These are phyloP conservation scores for Globisporangium canariense DNA, from an alignment of 352 stramenopile species.

Conservation along the genomic window DNA sequence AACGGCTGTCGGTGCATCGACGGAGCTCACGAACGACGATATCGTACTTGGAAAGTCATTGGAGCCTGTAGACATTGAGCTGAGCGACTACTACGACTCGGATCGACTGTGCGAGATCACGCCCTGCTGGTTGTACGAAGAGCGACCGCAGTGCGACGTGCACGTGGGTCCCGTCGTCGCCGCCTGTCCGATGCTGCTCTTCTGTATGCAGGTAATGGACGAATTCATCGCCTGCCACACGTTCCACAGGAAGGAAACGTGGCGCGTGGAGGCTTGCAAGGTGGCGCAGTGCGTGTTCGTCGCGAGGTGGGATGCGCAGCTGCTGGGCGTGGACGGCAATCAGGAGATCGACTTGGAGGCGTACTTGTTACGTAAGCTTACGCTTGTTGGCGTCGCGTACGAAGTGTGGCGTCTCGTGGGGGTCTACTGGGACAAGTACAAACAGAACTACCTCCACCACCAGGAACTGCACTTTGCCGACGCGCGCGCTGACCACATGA, in stretches of 20 bases:
- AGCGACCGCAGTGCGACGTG: slow-evolving; percentile 37
- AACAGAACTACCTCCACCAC: slow-evolving; percentile 62
- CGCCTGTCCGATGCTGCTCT: slow-evolving; percentile 60
- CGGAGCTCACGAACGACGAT: slow-evolving; percentile 28
- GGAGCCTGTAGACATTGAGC: slow-evolving; percentile 17
- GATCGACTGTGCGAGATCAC: slow-evolving; percentile 63
- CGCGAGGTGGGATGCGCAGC: slow-evolving; percentile 46
- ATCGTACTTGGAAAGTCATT: slow-evolving; percentile 15
- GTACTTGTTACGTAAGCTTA: slow-evolving; percentile 31
- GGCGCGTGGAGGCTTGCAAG: slow-evolving; percentile 45
- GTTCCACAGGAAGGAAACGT: slow-evolving; percentile 29
- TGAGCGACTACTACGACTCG: slow-evolving; percentile 66
- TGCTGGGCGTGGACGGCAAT: slow-evolving; percentile 12
- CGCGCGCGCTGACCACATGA: background rate
- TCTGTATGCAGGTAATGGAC: slow-evolving; percentile 70
- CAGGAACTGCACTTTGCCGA: slow-evolving; percentile 58
- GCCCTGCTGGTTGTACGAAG: slow-evolving; percentile 52
- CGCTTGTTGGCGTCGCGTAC: slow-evolving; percentile 37
- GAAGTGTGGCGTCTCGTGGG: slow-evolving; percentile 62
- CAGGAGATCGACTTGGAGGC: slow-evolving; percentile 29
- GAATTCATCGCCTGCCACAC: slow-evolving; percentile 54
- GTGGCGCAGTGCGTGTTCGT: slow-evolving; percentile 55
- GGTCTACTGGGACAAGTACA: slow-evolving; percentile 58
- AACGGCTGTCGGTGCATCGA: background rate
- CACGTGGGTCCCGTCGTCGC: slow-evolving; percentile 26